Evolutionary conservation across 2,329 filamentous ascomycete species (phyloP), one percentile per base, ranked within the genome.

Genomic region (Penicillium sp.): DNA sequence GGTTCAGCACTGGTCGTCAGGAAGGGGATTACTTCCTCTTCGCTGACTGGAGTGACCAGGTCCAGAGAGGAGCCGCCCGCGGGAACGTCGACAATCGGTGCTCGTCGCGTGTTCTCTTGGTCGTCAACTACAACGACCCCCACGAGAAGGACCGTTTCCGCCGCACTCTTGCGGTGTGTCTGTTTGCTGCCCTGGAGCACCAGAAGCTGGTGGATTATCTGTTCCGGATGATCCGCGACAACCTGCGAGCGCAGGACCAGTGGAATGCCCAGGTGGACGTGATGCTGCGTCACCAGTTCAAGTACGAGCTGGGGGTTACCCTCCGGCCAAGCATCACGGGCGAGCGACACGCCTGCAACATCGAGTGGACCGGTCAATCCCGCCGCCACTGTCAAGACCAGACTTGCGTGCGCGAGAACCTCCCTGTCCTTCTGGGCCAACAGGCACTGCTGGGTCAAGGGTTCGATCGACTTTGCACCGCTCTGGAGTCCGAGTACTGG

Each of bases 21-120:
- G 30, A 35, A 22, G 61, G 57, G 6, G 61, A 64, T 23, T 65
- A 65, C 36, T 63, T 64, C 37, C 44, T 65, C n/a, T 64, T 65
- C 37, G 42, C 51, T 3, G 58, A 63, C 32, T 54, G 42, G 41
- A 27, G n/a, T 2, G 48, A 56, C 23, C 41, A 35, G 14, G 27
- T 41, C 8, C 35, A 34, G 4, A 37, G 39, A 6, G 48, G 45
- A 3, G 36, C 41, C 17, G 40, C 44, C 12, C 34, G 28, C 12
- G 37, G 46, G 13, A 39, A 37, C 9, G 3, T 40, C 10, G 23
- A 20, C 6, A 23, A 47, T 7, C 45, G 52, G n/a, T 62, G 58
- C 41, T 52, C 59, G 12, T 41, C 41, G 20, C 32, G 33, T 18
- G 28, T 60, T 4, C 9, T 54, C 6, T 20, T 39, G 15, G 38